phyloP scores from a whole-genome alignment of 192 early-diverging fungal species.

The Coemansia sp. region DNA sequence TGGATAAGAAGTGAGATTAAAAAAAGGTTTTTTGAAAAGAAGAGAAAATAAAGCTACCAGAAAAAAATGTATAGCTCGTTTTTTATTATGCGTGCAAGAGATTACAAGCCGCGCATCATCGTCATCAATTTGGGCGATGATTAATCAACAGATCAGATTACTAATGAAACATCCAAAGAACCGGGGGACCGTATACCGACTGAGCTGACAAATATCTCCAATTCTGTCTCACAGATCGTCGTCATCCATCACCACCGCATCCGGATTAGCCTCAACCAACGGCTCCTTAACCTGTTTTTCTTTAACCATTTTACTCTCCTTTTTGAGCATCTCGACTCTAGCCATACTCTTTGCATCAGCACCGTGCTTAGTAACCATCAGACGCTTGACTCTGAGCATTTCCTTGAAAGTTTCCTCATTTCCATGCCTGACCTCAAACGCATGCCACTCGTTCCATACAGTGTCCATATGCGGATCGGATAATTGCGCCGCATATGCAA shows the following conservation, averaged over 20 bases:
- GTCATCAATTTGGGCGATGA: too few species aligned
- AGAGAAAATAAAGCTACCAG: neutral
- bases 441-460: slow-evolving; percentile 92
- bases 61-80: too few species aligned
- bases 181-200: too few species aligned
- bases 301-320: neutral
- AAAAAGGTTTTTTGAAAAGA: neutral
- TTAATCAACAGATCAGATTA: too few species aligned
- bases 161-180: too few species aligned
- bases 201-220: too few species aligned
- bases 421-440: slow-evolving; percentile 95
- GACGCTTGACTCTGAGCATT: slow-evolving; percentile 93
- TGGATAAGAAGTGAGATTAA: neutral
- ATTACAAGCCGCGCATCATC: too few species aligned
- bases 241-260: slow-evolving; percentile 29
- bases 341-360: slow-evolving; percentile 72
- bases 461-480: slow-evolving; percentile 77
- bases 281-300: neutral
- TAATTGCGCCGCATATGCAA: slow-evolving; percentile 83
- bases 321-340: slow-evolving; percentile 12
- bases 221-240: slow-evolving; percentile 16
- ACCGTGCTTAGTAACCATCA: slow-evolving; percentile 80
- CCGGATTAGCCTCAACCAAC: slow-evolving; percentile 12
- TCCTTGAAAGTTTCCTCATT: slow-evolving; percentile 99
- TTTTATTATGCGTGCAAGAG: too few species aligned